Evolutionary conservation across 2,329 filamentous ascomycete genomes (phyloP).

Genomic region (Fusarium sp.): DNA sequence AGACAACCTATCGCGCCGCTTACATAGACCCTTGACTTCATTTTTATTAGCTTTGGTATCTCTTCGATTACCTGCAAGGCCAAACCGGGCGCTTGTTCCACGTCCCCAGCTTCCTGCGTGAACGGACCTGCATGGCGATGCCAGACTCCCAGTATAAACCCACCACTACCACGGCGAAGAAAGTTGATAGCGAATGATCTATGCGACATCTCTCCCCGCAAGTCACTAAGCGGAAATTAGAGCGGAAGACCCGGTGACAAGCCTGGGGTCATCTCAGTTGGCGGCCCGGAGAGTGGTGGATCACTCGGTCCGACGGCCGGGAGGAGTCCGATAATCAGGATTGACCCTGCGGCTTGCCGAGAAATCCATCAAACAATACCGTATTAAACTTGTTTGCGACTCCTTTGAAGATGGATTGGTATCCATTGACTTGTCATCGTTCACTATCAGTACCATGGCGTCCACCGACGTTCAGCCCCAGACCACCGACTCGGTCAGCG

Average conservation of each 20-base stretch:
- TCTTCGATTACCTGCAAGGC: no score
- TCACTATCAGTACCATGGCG: neutral
- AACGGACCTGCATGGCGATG: neutral
- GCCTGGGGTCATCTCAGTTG: neutral
- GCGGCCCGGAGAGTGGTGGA: neutral
- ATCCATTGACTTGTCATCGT: neutral
- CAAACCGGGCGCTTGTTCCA: no score
- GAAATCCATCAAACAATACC: neutral
- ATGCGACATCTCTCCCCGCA: neutral
- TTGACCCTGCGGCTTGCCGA: neutral
- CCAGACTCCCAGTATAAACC: neutral
- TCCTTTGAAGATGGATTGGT: neutral
- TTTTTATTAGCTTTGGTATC: no score
- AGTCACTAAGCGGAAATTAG: neutral
- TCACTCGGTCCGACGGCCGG: conserved; percentile 6
- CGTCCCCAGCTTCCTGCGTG: no score
- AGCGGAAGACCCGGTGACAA: neutral
- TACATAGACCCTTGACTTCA: no score
- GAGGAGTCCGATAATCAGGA: neutral
- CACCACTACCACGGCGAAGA: neutral
- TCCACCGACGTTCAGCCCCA: neutral
- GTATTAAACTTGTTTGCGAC: neutral
- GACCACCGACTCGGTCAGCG: neutral
- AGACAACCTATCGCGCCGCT: no score
- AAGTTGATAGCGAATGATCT: neutral